phyloP scores from a whole-genome alignment of 106 monocot species.

The Gastrodia elata region DNA sequence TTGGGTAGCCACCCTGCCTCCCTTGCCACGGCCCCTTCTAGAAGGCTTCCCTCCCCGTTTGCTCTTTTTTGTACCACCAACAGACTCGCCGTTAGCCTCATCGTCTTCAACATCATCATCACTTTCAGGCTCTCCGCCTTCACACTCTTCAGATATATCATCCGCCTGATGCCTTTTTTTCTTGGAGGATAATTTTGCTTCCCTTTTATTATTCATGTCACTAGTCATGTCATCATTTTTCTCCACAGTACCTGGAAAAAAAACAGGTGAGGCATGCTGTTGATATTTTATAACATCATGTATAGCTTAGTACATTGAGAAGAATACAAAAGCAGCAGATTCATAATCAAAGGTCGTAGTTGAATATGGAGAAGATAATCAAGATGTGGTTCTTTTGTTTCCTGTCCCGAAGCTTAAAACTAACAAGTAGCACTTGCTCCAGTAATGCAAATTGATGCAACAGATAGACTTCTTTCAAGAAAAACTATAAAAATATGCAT shows the following conservation, averaged over 20 bases:
- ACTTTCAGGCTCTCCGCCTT: conserved; percentile 21
- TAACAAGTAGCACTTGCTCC: too few relatives aligned
- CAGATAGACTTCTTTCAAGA: too few relatives aligned
- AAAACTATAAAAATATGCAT: too few relatives aligned
- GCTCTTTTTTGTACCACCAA: conserved; percentile 8
- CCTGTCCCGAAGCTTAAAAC: too few relatives aligned
- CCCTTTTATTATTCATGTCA: conserved; percentile 17
- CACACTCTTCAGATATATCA: conserved; percentile 52
- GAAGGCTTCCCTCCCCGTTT: conserved; percentile 36
- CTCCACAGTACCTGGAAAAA: conserved; percentile 5
- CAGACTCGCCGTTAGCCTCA: conserved; percentile 15
- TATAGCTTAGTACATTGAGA: background rate
- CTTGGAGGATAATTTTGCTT: conserved; percentile 23
- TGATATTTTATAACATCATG: background rate
- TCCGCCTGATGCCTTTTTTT: conserved; percentile 54
- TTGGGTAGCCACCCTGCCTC: conserved; percentile 25
- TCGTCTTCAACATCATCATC: conserved; percentile 30
- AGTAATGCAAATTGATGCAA: too few relatives aligned
- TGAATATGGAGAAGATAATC: background rate
- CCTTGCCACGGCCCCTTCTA: conserved; percentile 11
- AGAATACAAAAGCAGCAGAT: background rate
- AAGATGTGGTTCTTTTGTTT: too few relatives aligned
- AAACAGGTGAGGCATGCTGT: background rate
- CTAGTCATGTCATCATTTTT: conserved; percentile 10
- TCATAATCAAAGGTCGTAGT: background rate